Base-by-base conservation (phyloP, 495 filamentous ascomycete genomes). In the Penicillium paxilli region DNA sequence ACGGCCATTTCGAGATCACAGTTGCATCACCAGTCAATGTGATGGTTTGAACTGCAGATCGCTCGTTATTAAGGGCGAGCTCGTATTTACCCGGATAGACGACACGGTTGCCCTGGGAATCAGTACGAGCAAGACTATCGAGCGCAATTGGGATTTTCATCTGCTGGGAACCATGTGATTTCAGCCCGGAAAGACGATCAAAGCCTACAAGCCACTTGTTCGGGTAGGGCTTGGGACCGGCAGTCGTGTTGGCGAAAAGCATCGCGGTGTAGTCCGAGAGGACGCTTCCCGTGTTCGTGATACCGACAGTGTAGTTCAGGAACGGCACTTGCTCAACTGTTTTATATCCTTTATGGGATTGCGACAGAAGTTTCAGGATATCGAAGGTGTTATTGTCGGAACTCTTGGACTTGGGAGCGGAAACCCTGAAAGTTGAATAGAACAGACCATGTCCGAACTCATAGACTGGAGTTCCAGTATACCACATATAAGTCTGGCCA, bases 21-120 rank as follows among this genome's bases (percentile, higher is more conserved):
- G 58, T 64, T 26, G 48, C 65, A 7, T 69, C 47, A 0, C 72
- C 72, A 19, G 64, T 66, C 62, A 74, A 57, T 17, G 52, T 65
- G 38, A 76, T 65, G 2, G 52, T 23, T 20, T 67, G 17, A 0
- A 71, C 63, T 6, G 59, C 66, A 0, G 57, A 64, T 4, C 69
- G 54, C 48, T 73, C 69, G 41, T 67, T 69, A 35, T 90, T 86
- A 45, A 90, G 54, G 23, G 77, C 64, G 53, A 90, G 22, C 17
- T 72, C 75, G 62, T 91, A 89, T 0, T 66, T 72, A 2, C 87
- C 87, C 1, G 87, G 87, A 60, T 87, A 89, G 30, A 91, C 49
- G 19, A 87, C 69, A 20, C 72, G 75, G 59, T 87, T 81, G 1
- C 87, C 87, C 4, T 54, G 59, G 25, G 75, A 76, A 56, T 89